Percentiles rank a stretch among this genome's conserved stretches.
Evolutionary conservation across 768 basidiomycete genomes (phyloP).

Genomic region (Collybia nuda): DNA sequence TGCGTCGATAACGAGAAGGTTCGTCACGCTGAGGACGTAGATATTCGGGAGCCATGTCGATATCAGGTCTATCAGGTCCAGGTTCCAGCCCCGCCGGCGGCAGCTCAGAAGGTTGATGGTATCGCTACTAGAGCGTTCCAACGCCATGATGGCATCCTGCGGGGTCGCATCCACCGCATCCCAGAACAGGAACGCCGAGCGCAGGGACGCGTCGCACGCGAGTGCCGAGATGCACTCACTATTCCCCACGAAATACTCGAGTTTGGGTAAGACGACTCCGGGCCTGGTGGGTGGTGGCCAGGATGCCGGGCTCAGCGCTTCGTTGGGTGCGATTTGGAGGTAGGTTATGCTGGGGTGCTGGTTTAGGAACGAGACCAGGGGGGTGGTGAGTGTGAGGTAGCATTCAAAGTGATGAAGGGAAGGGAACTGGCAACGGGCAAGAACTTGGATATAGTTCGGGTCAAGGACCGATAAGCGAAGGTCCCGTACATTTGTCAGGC

Average conservation of each 20-base stretch:
- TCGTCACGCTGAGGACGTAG: conserved; percentile 31
- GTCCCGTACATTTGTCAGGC: conserved; percentile 24
- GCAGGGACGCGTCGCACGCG: conserved; percentile 22
- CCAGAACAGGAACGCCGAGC: conserved; percentile 37
- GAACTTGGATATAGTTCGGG: conserved; percentile 22
- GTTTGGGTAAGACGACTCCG: conserved; percentile 24
- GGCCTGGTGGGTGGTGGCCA: conserved; percentile 6
- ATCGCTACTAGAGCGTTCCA: conserved; percentile 28
- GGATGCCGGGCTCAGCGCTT: conserved; percentile 8
- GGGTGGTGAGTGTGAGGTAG: conserved; percentile 26
- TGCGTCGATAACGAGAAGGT: conserved; percentile 32
- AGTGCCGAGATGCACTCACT: conserved; percentile 28
- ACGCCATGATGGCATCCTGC: conserved; percentile 27
- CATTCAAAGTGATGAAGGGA: conserved; percentile 34
- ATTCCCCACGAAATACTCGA: conserved; percentile 37
- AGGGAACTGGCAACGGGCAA: conserved; percentile 22
- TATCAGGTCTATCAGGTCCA: conserved; percentile 34
- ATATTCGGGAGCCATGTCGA: conserved; percentile 32
- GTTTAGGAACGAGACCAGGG: conserved; percentile 32
- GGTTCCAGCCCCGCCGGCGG: conserved; percentile 37
- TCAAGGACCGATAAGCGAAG: conserved; percentile 31
- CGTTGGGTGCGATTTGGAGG: conserved; percentile 33
- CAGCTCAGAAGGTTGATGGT: conserved; percentile 34
- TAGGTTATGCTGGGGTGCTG: conserved; percentile 31
- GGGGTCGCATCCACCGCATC: conserved; percentile 27